Evolutionary conservation across 371 early-diverging fungal genomes (phyloP), one percentile per base, ranked within the genome.

Genomic region (Rhizopus microsporus): DNA sequence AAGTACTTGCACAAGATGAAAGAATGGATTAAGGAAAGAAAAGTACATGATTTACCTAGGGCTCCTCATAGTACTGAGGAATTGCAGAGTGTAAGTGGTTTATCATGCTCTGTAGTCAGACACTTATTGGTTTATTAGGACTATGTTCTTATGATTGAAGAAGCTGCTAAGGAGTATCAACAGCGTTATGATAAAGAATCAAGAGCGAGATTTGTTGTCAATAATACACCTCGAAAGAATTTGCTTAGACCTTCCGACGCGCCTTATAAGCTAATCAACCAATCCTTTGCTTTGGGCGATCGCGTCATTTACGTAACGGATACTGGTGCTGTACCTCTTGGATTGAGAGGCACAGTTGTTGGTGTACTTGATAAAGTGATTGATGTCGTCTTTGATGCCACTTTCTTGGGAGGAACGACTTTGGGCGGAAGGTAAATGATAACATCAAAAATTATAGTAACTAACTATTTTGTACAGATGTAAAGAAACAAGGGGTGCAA

Each of bases 221-320:
- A 86, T 59, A 83, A 84, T 55, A 80, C 84, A 6, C 89, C 90
- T 32, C 76, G 89, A 15, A 74, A 69, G 54, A 83, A 83, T 0
- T 77, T 93, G 16, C 75, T 98, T 48, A 88, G 88, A 39, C 95
- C 96, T 10, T 72, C 81, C 4, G 89, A 93, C 61, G 88, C 93
- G 2, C 80, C 77, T 37, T 78, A 82, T 17, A 71, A 88, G 10
- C 81, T 97, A 15, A 74, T 72, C 3, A 69, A 80, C 43, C 98
- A 98, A 68, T 64, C 63, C 15, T 95, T 95, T 71, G 76, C 73
- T 43, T 77, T 97, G 5, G 97, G 98, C 32, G 94, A 98, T 57
- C 90, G 97, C 15, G 89, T 97, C 0, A 74, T 90, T 13, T 88
- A 85, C 66, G 92, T 88, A 8, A 68, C 82, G 40, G 92, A 94